A percentile compares a stretch with the other conserved stretches of the same genome.
Conservation (phyloP, 768 basidiomycete species). For the Mycena indigotica region DNA sequence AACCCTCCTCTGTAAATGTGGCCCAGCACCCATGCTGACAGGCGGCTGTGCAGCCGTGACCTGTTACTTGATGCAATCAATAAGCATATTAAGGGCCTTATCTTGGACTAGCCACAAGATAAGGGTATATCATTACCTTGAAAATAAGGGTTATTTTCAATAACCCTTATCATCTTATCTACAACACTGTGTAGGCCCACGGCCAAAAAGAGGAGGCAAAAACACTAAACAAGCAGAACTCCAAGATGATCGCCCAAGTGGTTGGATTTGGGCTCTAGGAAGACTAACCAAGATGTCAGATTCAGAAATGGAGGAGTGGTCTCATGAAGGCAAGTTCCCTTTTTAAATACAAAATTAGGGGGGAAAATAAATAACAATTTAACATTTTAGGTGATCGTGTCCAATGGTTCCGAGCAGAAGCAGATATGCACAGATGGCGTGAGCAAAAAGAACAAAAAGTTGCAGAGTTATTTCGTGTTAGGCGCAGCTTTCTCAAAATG, state of each 20-base stretch:
- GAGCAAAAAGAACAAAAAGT: conserved; percentile 1
- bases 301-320: conserved; percentile 1
- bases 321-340: neutral
- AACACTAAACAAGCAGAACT: neutral
- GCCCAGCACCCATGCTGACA: too few species aligned
- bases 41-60: too few species aligned
- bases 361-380: neutral
- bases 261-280: conserved; percentile 1
- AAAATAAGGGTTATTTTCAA: neutral
- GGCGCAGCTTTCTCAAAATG: neutral
- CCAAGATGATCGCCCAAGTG: neutral
- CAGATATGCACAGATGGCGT: conserved; percentile 2
- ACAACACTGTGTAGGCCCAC: too few species aligned
- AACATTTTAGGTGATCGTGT: conserved; percentile 2
- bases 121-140: too few species aligned
- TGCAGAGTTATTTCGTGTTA: neutral
- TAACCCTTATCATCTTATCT: neutral
- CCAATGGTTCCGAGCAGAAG: neutral
- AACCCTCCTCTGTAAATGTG: too few species aligned
- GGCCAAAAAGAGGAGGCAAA: neutral
- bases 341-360: too few species aligned
- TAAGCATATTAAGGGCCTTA: too few species aligned
- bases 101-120: too few species aligned
- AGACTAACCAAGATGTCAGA: neutral
- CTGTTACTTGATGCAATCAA: too few species aligned